Conservation (phyloP, 768 basidiomycete genomes). For the Tricholoma matsutake region DNA sequence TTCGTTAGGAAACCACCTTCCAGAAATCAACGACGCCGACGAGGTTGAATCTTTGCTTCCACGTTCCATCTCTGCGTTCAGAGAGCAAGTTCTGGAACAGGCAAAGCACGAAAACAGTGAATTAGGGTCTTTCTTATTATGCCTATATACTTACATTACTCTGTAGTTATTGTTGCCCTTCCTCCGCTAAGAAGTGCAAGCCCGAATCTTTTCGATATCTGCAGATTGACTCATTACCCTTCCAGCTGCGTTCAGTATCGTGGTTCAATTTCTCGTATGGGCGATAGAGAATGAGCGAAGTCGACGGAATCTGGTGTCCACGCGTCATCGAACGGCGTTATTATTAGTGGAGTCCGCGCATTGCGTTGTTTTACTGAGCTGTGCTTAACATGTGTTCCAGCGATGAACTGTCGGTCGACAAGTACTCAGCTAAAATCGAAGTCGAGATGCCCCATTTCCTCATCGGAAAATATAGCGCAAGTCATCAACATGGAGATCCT, state of each 20-base stretch:
- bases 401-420: constrained; percentile 17
- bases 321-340: constrained; percentile 24
- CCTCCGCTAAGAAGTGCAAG: constrained; percentile 25
- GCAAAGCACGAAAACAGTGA: constrained; percentile 38
- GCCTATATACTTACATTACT: neutral
- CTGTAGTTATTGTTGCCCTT: constrained; percentile 33
- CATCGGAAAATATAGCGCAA: constrained; percentile 25
- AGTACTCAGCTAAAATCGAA: constrained; percentile 19
- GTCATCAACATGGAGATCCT: constrained; percentile 17
- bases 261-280: constrained; percentile 28
- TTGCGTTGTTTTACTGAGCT: neutral
- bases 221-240: neutral
- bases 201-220: neutral
- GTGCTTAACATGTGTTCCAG: constrained; percentile 12
- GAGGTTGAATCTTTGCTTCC: constrained; percentile 9
- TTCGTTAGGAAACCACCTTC: constrained; percentile 33
- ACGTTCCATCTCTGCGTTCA: constrained; percentile 15
- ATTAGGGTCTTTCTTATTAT: neutral
- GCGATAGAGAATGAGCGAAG: constrained; percentile 24
- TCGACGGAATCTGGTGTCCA: constrained; percentile 11
- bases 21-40: constrained; percentile 29
- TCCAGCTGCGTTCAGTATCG: constrained; percentile 25
- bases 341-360: constrained; percentile 31
- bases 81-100: constrained; percentile 28
- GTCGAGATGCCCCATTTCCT: constrained; percentile 14